Base-by-base conservation (phyloP, 805 yeast species). In the Yarrowia porcina region DNA sequence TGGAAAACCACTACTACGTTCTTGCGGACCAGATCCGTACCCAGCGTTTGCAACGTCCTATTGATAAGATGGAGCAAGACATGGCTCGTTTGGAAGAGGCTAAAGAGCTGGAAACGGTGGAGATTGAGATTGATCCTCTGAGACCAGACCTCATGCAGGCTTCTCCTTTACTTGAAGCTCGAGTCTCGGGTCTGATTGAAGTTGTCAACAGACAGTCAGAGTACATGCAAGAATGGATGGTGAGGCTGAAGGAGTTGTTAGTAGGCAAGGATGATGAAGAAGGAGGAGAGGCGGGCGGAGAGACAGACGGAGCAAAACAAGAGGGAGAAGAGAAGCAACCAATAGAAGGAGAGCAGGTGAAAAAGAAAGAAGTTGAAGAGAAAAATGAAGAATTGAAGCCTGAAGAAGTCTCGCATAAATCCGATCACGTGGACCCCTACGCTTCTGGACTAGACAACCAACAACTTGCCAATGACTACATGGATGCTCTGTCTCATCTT, bases 391-490 rank as follows among this genome's bases (percentile, higher is more conserved):
- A 17, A 11, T 12, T 17, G 38, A 7, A 17, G 38, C 12, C 21
- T n/a, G n/a, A n/a, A n/a, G n/a, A n/a, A n/a, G n/a, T n/a, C n/a
- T n/a, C n/a, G n/a, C n/a, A n/a, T n/a, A n/a, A n/a, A n/a, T n/a
- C n/a, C n/a, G 45, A 41, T 15, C 15, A 41, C 33, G 15, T 10
- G 4, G 59, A 52, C 20, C 59, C 42, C 4, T 52, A 52, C 12
- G 44, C 59, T 11, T 35, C 59, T 17, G 42, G 44, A n/a, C 18
- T 52, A 4, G 59, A 52, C 33, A 52, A 52, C 32, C 59, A 52
- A n/a, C 59, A 36, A 5, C 13, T 15, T 4, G 44, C 44, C 0
- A 23, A 25, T n/a, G 21, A 35, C 33, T 52, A 52, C 44, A 23
- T 52, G 11, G 59, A 52, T 18, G 59, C 59, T 1, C 35, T 52